Evolutionary conservation across 2,329 filamentous ascomycete species (phyloP), one percentile per base, ranked within the genome.

Genomic region (Exophiala lecanii-corni): DNA sequence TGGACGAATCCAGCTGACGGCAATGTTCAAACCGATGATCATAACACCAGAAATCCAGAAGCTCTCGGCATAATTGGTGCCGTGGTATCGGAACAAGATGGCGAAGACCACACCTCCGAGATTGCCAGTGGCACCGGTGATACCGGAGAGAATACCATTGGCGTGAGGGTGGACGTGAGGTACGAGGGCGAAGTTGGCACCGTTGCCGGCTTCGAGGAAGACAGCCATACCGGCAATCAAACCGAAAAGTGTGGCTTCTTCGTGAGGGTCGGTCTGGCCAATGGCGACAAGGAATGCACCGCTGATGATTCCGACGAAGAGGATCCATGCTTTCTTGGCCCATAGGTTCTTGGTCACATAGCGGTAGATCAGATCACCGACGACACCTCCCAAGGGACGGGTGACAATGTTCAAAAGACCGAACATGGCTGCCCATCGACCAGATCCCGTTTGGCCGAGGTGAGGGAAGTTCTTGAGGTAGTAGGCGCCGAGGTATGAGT

Each of bases 41-140:
- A 94, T 81, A 30, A 82, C 70, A 3, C 89, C 89, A 57, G 89
- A 88, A 46, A 94, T 82, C 86, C 86, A 92, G 50, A 94, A 78
- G 0, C 78, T 78, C 61, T 73, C 79, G 9, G 73, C 78, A 59
- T 89, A 94, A 57, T 83, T 66, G 1, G 68, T 76, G 4, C 79
- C 81, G 36, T 77, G 71, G 65, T 89, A 92, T 36, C 87, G 73
- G 71, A 91, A 94, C 59, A 88, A 79, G 60, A 94, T 78, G 15
- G 87, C 84, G 58, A 92, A 94, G 36, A 92, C 63, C 39, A 95
- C 79, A 9, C 89, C 89, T 3, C 89, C 89, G 6, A 95, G 64
- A 58, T 95, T 96, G 1, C 89, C 89, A 7, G 77, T 73, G 0
- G 84, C 88, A 7, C 89, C 89, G 0, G 87, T 83, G 25, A 86